These are phyloP conservation scores for Lasiodiplodia gonubiensis DNA, from an alignment of 2,329 filamentous ascomycete genomes.

Conservation along the genomic window DNA sequence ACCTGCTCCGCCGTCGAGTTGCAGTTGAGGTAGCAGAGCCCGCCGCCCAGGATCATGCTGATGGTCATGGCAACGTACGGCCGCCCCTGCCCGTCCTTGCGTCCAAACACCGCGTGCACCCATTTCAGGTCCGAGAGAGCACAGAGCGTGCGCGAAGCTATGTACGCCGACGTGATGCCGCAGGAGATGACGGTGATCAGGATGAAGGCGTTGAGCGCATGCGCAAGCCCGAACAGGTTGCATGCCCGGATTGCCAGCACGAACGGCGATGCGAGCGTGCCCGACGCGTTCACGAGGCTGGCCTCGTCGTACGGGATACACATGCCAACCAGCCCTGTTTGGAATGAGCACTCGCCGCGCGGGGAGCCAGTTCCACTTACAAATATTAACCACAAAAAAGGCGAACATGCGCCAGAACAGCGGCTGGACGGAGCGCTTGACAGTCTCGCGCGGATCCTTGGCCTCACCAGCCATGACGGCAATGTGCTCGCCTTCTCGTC, in stretches of 20 bases:
- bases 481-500: constrained; percentile 60
- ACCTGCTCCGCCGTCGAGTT: constrained; percentile 49
- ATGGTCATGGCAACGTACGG: constrained; percentile 37
- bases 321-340: constrained; percentile 56
- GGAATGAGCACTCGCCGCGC: background rate
- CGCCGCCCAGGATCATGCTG: constrained; percentile 42
- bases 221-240: constrained; percentile 50
- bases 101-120: constrained; percentile 26
- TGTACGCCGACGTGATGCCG: constrained; percentile 38
- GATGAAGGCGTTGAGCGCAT: constrained; percentile 34
- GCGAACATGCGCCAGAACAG: constrained; percentile 54
- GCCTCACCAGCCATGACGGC: constrained; percentile 70
- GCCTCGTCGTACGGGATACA: constrained; percentile 59
- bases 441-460: constrained; percentile 67
- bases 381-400: constrained; percentile 53
- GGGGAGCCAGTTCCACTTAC: constrained; percentile 35
- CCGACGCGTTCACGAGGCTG: constrained; percentile 53
- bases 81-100: constrained; percentile 29
- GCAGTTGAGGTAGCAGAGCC: constrained; percentile 50
- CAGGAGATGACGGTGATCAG: constrained; percentile 33
- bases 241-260: constrained; percentile 55
- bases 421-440: constrained; percentile 61
- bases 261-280: constrained; percentile 63
- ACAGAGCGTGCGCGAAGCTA: constrained; percentile 28
- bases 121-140: constrained; percentile 26